Evolutionary conservation across 2,329 filamentous ascomycete species (phyloP).

Genomic region (Cercospora beticola): DNA sequence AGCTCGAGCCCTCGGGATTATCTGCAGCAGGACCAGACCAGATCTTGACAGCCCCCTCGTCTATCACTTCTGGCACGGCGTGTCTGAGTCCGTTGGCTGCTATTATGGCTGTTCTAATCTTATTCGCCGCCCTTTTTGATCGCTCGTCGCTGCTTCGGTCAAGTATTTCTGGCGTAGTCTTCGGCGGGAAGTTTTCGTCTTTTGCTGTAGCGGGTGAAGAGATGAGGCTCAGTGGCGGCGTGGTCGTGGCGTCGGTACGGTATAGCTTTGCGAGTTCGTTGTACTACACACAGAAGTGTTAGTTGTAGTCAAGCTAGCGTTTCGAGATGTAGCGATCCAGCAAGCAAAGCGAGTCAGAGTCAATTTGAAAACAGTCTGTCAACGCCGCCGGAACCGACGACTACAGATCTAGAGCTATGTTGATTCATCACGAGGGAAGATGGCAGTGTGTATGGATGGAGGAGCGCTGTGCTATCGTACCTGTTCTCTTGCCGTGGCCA

Average conservation of each 20-base stretch:
- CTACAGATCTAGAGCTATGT: constrained; percentile 56
- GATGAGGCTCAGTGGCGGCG: constrained; percentile 36
- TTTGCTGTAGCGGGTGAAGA: constrained; percentile 32
- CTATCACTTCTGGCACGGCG: constrained; percentile 16
- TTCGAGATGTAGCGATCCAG: neutral
- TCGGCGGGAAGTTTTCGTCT: constrained; percentile 13
- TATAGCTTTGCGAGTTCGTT: constrained; percentile 37
- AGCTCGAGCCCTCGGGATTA: constrained; percentile 39
- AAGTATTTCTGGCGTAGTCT: constrained; percentile 38
- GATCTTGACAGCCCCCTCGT: constrained; percentile 33
- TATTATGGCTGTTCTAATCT: constrained; percentile 36
- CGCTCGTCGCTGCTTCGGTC: constrained; percentile 19
- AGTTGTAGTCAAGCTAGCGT: constrained; percentile 9
- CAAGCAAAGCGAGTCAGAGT: constrained; percentile 39
- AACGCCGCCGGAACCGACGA: constrained; percentile 41
- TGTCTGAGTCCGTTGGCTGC: constrained; percentile 27
- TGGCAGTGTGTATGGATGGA: constrained; percentile 3
- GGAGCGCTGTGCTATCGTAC: constrained; percentile 37
- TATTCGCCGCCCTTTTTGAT: constrained; percentile 38
- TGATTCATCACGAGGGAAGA: constrained; percentile 38
- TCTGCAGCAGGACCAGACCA: constrained; percentile 40
- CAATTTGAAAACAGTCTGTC: constrained; percentile 47
- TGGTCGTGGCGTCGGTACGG: constrained; percentile 25
- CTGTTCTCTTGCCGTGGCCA: constrained; percentile 51
- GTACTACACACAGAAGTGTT: constrained; percentile 31